phyloP scores from a whole-genome alignment of 768 basidiomycete genomes.

The Exsudoporus frostii region DNA sequence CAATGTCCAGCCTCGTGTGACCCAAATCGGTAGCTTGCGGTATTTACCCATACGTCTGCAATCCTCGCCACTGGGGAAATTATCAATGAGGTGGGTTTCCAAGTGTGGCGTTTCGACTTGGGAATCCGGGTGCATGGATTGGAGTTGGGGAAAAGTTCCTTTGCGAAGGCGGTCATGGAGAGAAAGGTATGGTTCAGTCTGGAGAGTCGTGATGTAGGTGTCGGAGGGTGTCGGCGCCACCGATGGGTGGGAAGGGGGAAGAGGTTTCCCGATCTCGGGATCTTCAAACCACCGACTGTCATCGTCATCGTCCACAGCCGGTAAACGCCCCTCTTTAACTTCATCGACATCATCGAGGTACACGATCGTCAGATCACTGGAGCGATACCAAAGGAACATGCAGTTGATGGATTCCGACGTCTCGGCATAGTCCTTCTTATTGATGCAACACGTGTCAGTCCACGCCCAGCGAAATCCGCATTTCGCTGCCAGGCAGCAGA shows the following conservation, averaged over 20 bases:
- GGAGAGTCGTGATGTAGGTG: not conserved
- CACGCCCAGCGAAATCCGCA: conserved; percentile 33
- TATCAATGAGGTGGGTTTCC: conserved; percentile 5
- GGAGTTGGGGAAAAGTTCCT: not conserved
- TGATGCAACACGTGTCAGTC: conserved; percentile 30
- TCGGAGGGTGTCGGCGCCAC: not conserved
- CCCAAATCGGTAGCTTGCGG: conserved; percentile 15
- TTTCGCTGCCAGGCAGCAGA: conserved; percentile 26
- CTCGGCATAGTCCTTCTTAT: conserved; percentile 23
- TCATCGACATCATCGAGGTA: conserved; percentile 29
- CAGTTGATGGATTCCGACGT: conserved; percentile 28
- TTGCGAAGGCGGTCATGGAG: conserved; percentile 8
- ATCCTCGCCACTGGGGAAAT: not conserved
- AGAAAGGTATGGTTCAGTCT: not conserved
- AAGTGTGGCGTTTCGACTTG: conserved; percentile 20
- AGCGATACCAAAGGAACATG: conserved; percentile 30
- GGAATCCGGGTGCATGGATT: conserved; percentile 13
- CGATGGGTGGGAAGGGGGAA: conserved; percentile 1
- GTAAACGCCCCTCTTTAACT: conserved; percentile 14
- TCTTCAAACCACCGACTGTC: conserved; percentile 16
- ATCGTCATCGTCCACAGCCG: not conserved
- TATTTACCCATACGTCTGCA: conserved; percentile 1
- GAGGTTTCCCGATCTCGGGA: conserved; percentile 14
- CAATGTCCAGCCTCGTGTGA: conserved; percentile 26
- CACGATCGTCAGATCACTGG: conserved; percentile 27